Conservation (phyloP, 2,329 filamentous ascomycete species). For the Sordariomycetes sp. region DNA sequence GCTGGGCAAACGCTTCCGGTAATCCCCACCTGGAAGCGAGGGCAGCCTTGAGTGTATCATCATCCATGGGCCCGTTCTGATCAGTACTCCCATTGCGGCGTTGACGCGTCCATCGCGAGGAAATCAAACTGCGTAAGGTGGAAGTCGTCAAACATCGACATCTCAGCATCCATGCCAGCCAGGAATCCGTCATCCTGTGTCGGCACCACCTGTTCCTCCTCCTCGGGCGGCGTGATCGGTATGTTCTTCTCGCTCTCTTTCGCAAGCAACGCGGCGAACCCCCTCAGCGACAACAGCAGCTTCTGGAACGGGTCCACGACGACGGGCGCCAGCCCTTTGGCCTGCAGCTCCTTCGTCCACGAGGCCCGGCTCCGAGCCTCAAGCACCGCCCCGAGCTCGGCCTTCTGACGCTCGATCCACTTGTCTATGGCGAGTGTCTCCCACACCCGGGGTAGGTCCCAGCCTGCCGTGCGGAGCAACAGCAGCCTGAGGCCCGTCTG, state of each 20-base stretch:
- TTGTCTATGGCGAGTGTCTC: constrained; percentile 22
- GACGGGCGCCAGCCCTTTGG: neutral
- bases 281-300: constrained; percentile 6
- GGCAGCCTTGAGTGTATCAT: too few relatives aligned
- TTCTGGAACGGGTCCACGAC: constrained; percentile 8
- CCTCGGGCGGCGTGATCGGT: neutral
- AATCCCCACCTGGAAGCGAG: too few relatives aligned
- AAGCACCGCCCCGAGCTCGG: constrained; percentile 17
- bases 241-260: constrained; percentile 7
- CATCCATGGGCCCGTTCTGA: neutral
- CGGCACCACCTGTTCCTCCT: neutral
- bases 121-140: constrained; percentile 5
- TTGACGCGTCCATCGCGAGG: neutral
- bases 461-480: constrained; percentile 31
- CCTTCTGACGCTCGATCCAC: constrained; percentile 17
- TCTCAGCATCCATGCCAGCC: neutral
- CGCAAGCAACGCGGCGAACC: constrained; percentile 5
- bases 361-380: constrained; percentile 10
- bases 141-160: constrained; percentile 2
- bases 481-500: constrained; percentile 35
- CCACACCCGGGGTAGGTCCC: constrained; percentile 27
- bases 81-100: constrained; percentile 1
- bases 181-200: neutral
- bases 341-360: constrained; percentile 5
- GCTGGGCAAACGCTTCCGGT: too few relatives aligned